Evolutionary conservation across 176 grass and related monocot genomes (phyloP).

Genomic region (Eragrostis curvula): DNA sequence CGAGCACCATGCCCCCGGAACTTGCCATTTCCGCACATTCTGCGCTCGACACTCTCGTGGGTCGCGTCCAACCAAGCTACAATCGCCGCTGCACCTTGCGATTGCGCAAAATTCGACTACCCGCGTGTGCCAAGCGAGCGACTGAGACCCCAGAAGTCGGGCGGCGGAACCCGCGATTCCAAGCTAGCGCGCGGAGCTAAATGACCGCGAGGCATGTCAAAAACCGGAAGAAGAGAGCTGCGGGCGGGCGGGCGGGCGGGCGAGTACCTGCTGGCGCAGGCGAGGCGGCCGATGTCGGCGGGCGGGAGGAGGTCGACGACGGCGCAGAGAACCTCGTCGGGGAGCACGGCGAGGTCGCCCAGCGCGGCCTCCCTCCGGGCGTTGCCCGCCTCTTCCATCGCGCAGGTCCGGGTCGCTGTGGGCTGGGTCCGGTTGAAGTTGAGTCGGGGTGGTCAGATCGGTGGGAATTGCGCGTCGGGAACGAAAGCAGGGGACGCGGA

Average conservation of each 20-base stretch:
- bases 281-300: constrained; percentile 75
- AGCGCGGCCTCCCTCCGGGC: constrained; percentile 73
- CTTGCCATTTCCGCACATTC: background rate
- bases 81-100: background rate
- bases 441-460: background rate
- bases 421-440: background rate
- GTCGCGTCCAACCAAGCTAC: background rate
- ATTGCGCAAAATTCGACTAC: background rate
- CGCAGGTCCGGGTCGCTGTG: background rate
- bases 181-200: background rate
- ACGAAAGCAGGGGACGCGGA: background rate
- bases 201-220: background rate
- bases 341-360: constrained; percentile 71
- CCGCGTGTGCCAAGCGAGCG: background rate
- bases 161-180: background rate
- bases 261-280: constrained; percentile 86
- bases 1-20: background rate
- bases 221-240: background rate
- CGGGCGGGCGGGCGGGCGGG: background rate
- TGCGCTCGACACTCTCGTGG: background rate
- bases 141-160: background rate
- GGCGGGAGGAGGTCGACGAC: constrained; percentile 87
- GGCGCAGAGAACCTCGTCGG: constrained; percentile 80
- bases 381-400: constrained; percentile 47
- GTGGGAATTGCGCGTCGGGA: constrained; percentile 34